Base-by-base conservation (phyloP, 1,284 basidiomycete genomes). In the Ganoderma resinaceum region DNA sequence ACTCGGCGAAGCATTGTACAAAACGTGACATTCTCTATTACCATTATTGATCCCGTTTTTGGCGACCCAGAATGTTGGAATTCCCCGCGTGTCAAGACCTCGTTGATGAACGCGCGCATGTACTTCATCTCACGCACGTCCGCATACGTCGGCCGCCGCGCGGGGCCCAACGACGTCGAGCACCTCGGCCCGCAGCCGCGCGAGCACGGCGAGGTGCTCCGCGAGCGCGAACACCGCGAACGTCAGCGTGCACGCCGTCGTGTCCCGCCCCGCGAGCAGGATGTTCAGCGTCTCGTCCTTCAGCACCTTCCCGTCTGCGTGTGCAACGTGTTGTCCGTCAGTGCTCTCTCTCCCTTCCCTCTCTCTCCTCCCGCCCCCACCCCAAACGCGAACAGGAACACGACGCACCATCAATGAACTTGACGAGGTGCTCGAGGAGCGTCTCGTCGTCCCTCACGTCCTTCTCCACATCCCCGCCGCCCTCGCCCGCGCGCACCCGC, bases 341-440 rank as follows among this genome's bases (percentile, higher is more conserved):
- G 38, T 35, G 16, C 26, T 18, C 3, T 0, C n/a, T n/a, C n/a
- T n/a, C n/a, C n/a, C n/a, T 18, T n/a, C 16, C 18, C 42, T n/a
- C 42, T 43, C 18, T 20, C 42, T 20, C 18, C 42, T 23, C n/a
- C 7, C 20, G 11, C 14, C 1, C 20, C 2, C 20, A n/a, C 3
- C 9, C 37, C 5, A 8, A 38, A 38, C 37, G 37, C 9, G 37
- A 38, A 38, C 37, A 12, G 9, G 37, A 35, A 35, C 35, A 9
- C 9, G 23, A 53, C 68, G 14, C 31, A 85, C 86, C 87, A 31
- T 82, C 81, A 1, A 87, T 88, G 49, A 82, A 77, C 23, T 81
- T 78, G 26, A 89, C 79, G 55, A 90, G 72, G 72, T 88, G 82
- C 64, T 87, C 87, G 12, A 90, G 73, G 20, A 90, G 71, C 0